Evolutionary conservation across 1,284 basidiomycete genomes (phyloP), one percentile per base, ranked within the genome.

Genomic region (Entoloma clypeatum): DNA sequence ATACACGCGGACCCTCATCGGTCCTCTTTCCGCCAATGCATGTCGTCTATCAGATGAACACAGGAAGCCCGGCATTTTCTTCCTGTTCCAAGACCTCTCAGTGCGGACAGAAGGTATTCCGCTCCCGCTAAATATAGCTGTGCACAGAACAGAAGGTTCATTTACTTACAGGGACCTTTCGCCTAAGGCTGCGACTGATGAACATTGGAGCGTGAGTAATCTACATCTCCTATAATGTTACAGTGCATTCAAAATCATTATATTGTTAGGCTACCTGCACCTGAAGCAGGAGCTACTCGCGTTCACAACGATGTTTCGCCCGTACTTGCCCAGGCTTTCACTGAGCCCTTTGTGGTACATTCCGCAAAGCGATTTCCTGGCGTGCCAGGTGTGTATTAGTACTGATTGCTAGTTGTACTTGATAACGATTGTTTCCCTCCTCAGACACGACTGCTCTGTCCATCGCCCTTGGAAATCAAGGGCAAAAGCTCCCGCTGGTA

Each of bases 321-420:
- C 16, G 79, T 92, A 4, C 75, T 93, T 13, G 89, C 92, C 6
- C 82, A 91, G 59, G 79, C 83, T 3, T 91, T 86, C 59, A 90
- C 89, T 34, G 81, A 90, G n/a, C 71, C 81, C 13, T 95, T 96
- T 58, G 78, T 81, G n/a, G 93, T 95, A 1, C 94, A 76, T 63
- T 92, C 90, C 3, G 90, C 90, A 23, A 95, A 95, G 65, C 78
- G 87, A 24, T 95, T 94, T 67, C 92, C 92, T 25, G 92, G 92
- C 31, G 91, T 94, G 23, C 86, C 89, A 67, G 84, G 87, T 89
- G 62, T 55, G 75, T 66, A 47, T 51, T 42, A 36, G 28, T 25
- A 45, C 39, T 43, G 34, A 30, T 36, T 32, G 27, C 21, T 47
- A 30, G 16, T 13, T 44, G 41, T 41, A 26, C 35, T 13, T 36